Conservation (phyloP, 257 asterid species). For the Ligustrum vulgare region DNA sequence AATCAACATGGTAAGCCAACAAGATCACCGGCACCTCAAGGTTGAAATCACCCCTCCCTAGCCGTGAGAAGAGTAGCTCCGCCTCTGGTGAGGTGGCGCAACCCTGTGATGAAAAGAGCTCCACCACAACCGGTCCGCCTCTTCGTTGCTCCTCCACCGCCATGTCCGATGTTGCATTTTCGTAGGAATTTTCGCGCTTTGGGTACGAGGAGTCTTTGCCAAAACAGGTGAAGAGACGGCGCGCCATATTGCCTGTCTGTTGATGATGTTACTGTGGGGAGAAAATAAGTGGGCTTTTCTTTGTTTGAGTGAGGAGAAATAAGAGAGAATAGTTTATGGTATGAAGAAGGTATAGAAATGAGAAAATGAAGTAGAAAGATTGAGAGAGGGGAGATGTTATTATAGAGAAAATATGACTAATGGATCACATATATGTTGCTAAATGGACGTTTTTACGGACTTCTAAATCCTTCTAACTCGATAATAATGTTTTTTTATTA, state of each 20-base stretch:
- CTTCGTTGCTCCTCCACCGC: constrained; percentile 59
- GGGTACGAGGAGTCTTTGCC: constrained; percentile 34
- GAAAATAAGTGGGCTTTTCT: background rate
- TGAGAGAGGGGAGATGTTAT: constrained; percentile 24
- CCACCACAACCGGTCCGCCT: constrained; percentile 75
- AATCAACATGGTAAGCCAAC: constrained; percentile 81
- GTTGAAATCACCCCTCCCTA: constrained; percentile 85
- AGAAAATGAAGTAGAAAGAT: too few species aligned
- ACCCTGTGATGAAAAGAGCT: constrained; percentile 91
- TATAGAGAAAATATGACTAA: constrained; percentile 45
- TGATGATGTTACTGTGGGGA: background rate
- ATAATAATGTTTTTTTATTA: too few species aligned
- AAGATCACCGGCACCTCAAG: constrained; percentile 61
- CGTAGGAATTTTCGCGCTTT: background rate
- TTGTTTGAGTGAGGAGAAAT: constrained; percentile 5
- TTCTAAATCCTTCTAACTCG: too few species aligned
- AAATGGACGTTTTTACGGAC: too few species aligned
- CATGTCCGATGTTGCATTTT: constrained; percentile 46
- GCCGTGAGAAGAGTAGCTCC: constrained; percentile 74
- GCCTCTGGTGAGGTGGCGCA: constrained; percentile 90
- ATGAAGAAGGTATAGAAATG: background rate
- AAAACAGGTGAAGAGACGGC: constrained; percentile 68
- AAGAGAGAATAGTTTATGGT: background rate
- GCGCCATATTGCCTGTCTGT: constrained; percentile 46
- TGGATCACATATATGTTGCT: constrained; percentile 13